Percentiles rank a stretch among this genome's conserved stretches.
Evolutionary conservation across 768 basidiomycete genomes (phyloP).

Genomic region (Lentinula aciculospora): DNA sequence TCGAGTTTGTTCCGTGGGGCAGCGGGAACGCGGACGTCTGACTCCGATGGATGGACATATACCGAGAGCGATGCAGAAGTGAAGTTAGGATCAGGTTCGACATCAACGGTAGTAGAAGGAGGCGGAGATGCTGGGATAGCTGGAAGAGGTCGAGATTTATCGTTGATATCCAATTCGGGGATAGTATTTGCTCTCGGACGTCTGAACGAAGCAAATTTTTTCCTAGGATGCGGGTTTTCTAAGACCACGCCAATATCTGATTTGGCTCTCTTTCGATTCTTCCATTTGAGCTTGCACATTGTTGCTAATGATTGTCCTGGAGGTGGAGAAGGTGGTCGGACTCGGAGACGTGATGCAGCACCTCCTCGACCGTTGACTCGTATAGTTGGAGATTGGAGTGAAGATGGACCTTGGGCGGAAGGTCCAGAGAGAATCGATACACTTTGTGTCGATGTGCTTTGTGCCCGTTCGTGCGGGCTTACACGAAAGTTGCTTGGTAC

Average conservation of each 20-base stretch:
- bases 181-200: not conserved
- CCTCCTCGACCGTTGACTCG: slow-evolving; percentile 5
- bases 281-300: slow-evolving; percentile 4
- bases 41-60: not conserved
- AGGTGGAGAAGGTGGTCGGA: not conserved
- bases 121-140: not conserved
- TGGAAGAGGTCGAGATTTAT: not conserved
- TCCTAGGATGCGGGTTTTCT: not conserved
- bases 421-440: not conserved
- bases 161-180: not conserved
- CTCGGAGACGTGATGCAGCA: not conserved
- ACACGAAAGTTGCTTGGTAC: not conserved
- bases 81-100: not conserved
- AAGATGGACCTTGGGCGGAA: not conserved
- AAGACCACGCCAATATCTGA: not conserved
- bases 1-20: not conserved
- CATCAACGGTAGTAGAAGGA: not conserved
- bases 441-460: not conserved
- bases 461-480: not conserved
- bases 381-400: not conserved
- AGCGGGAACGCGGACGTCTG: not conserved
- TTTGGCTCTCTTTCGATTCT: not conserved
- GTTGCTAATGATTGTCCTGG: not conserved
- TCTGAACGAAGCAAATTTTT: not conserved
- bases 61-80: not conserved